Evolutionary conservation across 192 early-diverging fungal species (phyloP).

Genomic region (Linnemannia zychae): DNA sequence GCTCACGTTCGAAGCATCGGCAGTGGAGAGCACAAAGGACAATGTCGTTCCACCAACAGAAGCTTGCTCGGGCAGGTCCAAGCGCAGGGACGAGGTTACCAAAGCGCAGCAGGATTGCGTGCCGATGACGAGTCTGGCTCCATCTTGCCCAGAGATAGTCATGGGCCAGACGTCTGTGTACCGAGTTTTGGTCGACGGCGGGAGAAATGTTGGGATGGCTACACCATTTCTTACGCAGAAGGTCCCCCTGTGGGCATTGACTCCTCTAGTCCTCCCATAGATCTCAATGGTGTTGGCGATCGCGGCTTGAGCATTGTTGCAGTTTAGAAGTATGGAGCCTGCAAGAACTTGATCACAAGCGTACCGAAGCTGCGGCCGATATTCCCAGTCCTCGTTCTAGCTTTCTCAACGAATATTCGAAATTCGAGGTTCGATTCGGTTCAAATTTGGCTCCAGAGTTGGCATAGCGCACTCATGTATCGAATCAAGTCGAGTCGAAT

Average conservation of each 20-base stretch:
- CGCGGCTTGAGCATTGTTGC: conserved; percentile 31
- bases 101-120: conserved; percentile 47
- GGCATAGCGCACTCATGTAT: too few relatives aligned
- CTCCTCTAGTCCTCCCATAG: conserved; percentile 35
- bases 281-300: conserved; percentile 51
- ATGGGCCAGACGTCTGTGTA: conserved; percentile 50
- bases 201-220: conserved; percentile 29
- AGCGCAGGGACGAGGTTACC: conserved; percentile 42
- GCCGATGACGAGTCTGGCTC: conserved; percentile 39
- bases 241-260: conserved; percentile 43
- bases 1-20: conserved; percentile 17
- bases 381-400: conserved; percentile 44
- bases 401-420: too few relatives aligned
- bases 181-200: conserved; percentile 7
- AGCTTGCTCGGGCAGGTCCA: conserved; percentile 25
- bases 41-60: conserved; percentile 30
- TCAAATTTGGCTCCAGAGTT: too few relatives aligned
- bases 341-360: conserved; percentile 28
- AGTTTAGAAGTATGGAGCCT: conserved; percentile 36
- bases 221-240: conserved; percentile 31
- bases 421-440: too few relatives aligned
- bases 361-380: conserved; percentile 30
- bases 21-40: conserved; percentile 11
- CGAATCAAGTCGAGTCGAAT: too few relatives aligned
- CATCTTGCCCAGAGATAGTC: conserved; percentile 18